Evolutionary conservation across 257 asterid genomes (phyloP).

Genomic region (Lycium barbarum): DNA sequence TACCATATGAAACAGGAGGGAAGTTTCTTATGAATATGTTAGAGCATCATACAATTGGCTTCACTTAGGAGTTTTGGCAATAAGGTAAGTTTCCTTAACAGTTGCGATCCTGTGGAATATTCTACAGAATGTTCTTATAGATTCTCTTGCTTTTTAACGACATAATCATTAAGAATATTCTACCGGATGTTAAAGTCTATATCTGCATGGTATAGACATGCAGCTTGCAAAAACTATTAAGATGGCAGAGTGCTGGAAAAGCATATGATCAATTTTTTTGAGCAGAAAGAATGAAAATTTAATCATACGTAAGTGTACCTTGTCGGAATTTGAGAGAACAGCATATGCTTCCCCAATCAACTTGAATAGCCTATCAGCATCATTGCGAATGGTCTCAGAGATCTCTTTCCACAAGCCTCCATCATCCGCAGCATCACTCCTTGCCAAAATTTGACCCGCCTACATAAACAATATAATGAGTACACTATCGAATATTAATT

Average conservation of each 20-base stretch:
- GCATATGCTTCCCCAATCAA: conserved; percentile 95
- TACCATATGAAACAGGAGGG: neutral
- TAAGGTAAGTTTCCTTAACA: neutral
- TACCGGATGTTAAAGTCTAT: neutral
- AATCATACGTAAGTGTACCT: conserved; percentile 50
- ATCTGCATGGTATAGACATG: neutral
- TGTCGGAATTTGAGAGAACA: conserved; percentile 80
- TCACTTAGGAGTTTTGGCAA: neutral
- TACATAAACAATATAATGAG: conserved; percentile 42
- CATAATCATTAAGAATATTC: conserved; percentile 10
- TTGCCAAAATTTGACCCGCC: conserved; percentile 82
- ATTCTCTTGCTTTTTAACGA: neutral
- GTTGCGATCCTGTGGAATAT: neutral
- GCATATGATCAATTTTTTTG: neutral
- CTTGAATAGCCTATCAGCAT: conserved; percentile 92
- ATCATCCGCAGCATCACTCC: conserved; percentile 69
- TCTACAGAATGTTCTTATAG: neutral
- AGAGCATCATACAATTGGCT: neutral
- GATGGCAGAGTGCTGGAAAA: neutral
- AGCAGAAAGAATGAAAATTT: neutral
- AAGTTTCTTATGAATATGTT: neutral
- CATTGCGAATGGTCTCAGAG: conserved; percentile 74
- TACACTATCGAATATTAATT: conserved; percentile 14
- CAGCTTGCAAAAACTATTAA: neutral
- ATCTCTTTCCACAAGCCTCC: conserved; percentile 79